Percentiles rank a stretch among this genome's conserved stretches.
These are phyloP conservation scores for Suhomyces chickasaworum DNA, from an alignment of 1,139 yeast species.

Conservation along the genomic window DNA sequence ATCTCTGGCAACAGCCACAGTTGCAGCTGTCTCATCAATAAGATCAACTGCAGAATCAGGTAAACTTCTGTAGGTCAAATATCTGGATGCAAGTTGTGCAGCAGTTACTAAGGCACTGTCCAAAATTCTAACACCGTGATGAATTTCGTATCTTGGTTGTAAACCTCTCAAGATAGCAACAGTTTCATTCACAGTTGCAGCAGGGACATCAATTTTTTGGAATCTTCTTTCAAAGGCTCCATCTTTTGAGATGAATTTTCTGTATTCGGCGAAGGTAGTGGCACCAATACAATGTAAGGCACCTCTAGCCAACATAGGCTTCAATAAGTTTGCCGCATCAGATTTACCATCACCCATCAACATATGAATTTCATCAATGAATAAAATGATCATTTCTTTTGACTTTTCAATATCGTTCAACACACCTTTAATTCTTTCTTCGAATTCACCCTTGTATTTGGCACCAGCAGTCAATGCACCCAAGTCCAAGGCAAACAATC, in stretches of 20 bases:
- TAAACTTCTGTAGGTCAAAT: conserved; percentile 89
- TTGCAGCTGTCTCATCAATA: conserved; percentile 95
- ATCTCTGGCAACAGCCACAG: conserved; percentile 97
- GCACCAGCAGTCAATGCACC: conserved; percentile 99
- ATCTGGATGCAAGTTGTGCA: conserved; percentile 92
- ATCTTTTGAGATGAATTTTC: conserved; percentile 90
- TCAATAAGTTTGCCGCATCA: conserved; percentile 94
- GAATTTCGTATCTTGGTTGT: conserved; percentile 94
- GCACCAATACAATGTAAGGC: conserved; percentile 97
- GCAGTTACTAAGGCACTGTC: conserved; percentile 95
- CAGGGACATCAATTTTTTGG: conserved; percentile 95
- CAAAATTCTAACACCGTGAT: conserved; percentile 95
- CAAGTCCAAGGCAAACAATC: conserved; percentile 83
- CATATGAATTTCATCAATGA: conserved; percentile 98
- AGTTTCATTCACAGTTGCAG: conserved; percentile 89
- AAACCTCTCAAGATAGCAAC: conserved; percentile 95
- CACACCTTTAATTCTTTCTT: conserved; percentile 96
- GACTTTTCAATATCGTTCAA: conserved; percentile 90
- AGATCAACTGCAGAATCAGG: conserved; percentile 98
- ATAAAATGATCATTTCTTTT: conserved; percentile 79
- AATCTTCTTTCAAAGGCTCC: conserved; percentile 99
- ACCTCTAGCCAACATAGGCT: conserved; percentile 98
- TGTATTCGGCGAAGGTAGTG: conserved; percentile 91
- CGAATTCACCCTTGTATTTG: conserved; percentile 97
- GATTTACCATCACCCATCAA: conserved; percentile 96